A percentile compares a stretch with the other conserved stretches of the same genome.
Evolutionary conservation across 257 asterid genomes (phyloP).

Genomic region (Voacanga thouarsii): DNA sequence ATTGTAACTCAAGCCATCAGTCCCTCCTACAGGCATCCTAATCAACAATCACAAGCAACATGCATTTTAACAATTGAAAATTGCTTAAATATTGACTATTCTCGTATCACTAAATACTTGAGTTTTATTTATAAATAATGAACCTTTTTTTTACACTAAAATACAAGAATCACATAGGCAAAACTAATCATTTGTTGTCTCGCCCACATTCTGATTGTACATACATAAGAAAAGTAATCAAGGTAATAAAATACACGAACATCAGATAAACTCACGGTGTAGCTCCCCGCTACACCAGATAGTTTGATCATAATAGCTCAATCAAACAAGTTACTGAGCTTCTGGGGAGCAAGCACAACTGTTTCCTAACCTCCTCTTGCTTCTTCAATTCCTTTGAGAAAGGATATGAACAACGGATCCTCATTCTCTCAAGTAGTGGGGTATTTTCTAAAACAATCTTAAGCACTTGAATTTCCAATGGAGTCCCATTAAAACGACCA

Average conservation of each 20-base stretch:
- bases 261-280: not conserved
- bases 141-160: not conserved
- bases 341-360: not conserved
- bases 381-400: not conserved
- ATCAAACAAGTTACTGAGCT: not conserved
- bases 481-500: slow-evolving; percentile 1
- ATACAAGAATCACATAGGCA: not conserved
- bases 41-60: not conserved
- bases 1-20: not conserved
- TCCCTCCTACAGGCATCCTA: slow-evolving; percentile 1
- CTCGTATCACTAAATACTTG: not conserved
- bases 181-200: not conserved
- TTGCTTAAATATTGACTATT: not conserved
- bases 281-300: not conserved
- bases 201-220: not conserved
- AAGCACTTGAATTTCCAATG: slow-evolving; percentile 2
- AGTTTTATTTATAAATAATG: not conserved
- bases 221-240: not conserved
- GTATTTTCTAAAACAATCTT: not conserved
- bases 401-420: slow-evolving; percentile 3
- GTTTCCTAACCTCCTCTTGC: slow-evolving; percentile 10
- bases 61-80: not conserved
- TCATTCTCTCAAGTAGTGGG: not conserved
- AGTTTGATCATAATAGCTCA: not conserved
- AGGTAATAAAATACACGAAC: not conserved